phyloP scores from a whole-genome alignment of 257 asterid genomes.

The Capsicum chinense region DNA sequence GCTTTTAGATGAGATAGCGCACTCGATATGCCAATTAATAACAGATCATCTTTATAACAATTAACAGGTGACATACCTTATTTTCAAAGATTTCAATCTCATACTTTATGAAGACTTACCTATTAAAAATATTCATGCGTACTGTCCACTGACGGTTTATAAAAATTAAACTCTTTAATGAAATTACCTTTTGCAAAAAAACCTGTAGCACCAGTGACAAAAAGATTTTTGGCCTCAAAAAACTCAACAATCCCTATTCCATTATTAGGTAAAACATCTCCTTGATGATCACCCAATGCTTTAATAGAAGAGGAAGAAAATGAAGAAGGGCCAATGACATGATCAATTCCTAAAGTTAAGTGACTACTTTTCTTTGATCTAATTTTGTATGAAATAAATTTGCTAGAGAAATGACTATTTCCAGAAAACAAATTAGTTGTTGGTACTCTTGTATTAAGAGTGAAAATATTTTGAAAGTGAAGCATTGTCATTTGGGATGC shows the following conservation, averaged over 20 bases:
- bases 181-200: conserved; percentile 14
- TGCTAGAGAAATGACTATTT: background rate
- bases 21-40: too few species aligned
- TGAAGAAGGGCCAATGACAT: background rate
- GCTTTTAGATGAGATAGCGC: too few species aligned
- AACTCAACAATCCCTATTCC: background rate
- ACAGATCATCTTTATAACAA: too few species aligned
- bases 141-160: too few species aligned
- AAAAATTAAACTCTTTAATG: too few species aligned
- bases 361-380: background rate
- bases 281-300: background rate
- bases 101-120: too few species aligned
- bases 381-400: background rate
- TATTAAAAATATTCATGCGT: too few species aligned
- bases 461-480: background rate
- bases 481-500: background rate
- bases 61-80: too few species aligned
- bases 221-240: background rate
- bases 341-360: background rate
- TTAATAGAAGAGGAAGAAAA: background rate
- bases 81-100: too few species aligned
- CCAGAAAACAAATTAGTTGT: background rate
- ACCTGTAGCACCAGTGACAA: background rate
- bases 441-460: background rate
- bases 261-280: background rate